Percentiles rank a stretch among this genome's conserved stretches.
Evolutionary conservation across 176 grass and related monocot genomes (phyloP).

Genomic region (Urochloa ruziziensis): DNA sequence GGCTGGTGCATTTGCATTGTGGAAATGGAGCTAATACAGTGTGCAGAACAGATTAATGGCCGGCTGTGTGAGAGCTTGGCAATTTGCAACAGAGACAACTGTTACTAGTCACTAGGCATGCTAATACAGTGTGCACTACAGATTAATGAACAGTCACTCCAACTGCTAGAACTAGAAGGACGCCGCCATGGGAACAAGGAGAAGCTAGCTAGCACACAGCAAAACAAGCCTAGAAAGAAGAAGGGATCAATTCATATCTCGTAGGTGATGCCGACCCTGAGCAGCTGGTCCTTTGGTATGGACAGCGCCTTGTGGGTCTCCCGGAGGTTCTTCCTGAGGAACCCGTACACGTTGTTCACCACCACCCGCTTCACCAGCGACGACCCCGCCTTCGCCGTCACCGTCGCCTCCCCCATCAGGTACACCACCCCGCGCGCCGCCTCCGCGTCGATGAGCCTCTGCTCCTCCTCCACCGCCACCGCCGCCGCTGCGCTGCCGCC

Average conservation of each 20-base stretch:
- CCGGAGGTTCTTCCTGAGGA: conserved; percentile 55
- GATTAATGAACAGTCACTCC: not conserved
- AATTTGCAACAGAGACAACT: not conserved
- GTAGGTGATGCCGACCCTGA: conserved; percentile 67
- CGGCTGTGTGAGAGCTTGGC: not conserved
- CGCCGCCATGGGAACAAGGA: not conserved
- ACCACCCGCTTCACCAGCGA: conserved; percentile 45
- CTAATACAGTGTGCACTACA: not conserved
- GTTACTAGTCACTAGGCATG: not conserved
- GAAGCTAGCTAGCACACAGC: not conserved
- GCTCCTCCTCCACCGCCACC: conserved; percentile 6
- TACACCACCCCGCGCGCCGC: conserved; percentile 47
- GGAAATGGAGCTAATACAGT: no score
- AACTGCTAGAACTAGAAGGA: not conserved
- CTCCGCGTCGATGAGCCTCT: conserved; percentile 36
- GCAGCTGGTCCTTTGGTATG: conserved; percentile 53
- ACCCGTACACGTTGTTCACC: conserved; percentile 47
- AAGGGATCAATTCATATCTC: conserved; percentile 20
- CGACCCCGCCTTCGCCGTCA: conserved; percentile 36
- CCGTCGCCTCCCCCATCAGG: conserved; percentile 45
- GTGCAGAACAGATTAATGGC: not conserved
- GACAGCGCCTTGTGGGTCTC: conserved; percentile 44
- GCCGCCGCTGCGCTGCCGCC: not conserved
- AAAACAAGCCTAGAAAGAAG: not conserved
- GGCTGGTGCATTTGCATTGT: not conserved